A percentile compares a stretch with the other conserved stretches of the same genome.
Evolutionary conservation across 306 rosid species (phyloP).

Genomic region (Astragalus glycyphyllos): DNA sequence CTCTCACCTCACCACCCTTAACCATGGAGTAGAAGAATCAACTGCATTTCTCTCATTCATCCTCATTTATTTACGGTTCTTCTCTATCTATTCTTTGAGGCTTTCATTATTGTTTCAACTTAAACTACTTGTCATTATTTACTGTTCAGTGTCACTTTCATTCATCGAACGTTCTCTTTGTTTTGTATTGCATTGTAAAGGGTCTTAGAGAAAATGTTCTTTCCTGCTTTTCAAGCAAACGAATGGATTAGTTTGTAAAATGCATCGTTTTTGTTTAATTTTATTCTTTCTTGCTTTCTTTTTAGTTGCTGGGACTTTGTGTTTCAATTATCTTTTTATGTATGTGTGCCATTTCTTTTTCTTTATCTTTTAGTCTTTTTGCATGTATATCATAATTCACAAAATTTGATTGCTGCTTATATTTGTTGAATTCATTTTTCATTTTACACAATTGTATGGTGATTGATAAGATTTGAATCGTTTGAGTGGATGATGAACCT

Average conservation of each 20-base stretch:
- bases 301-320: not conserved
- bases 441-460: too few relatives aligned
- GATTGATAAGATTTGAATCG: too few relatives aligned
- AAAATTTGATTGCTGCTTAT: constrained; percentile 2
- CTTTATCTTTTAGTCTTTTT: not conserved
- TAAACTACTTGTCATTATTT: not conserved
- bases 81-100: not conserved
- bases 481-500: constrained; percentile 17
- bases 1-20: not conserved
- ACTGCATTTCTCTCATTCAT: not conserved
- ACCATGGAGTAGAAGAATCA: not conserved
- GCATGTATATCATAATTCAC: not conserved
- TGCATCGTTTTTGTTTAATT: not conserved
- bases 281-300: not conserved
- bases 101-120: not conserved
- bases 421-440: not conserved
- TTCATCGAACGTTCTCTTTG: not conserved
- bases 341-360: not conserved
- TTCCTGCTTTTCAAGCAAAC: not conserved
- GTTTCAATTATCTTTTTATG: constrained; percentile 3
- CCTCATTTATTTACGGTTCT: not conserved
- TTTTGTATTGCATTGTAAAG: not conserved
- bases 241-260: not conserved
- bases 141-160: not conserved
- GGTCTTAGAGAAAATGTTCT: not conserved